phyloP scores from a whole-genome alignment of 2,329 filamentous ascomycete species.

The Knoxdaviesia capensis region DNA sequence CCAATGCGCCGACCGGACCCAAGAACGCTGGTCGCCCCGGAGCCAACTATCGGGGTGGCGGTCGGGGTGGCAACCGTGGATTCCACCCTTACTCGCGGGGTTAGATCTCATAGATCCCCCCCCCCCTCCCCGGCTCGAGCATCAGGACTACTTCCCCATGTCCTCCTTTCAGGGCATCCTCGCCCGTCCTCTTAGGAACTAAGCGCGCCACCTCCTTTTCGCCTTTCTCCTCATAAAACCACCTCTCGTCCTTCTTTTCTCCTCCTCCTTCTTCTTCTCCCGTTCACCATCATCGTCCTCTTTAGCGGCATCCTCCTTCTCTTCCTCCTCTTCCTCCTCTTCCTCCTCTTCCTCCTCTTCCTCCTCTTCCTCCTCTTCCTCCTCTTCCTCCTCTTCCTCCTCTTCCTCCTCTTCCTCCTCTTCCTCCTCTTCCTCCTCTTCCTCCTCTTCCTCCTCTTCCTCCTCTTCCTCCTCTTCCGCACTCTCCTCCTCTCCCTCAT shows the following conservation, averaged over 20 bases:
- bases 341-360: not conserved
- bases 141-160: too few species aligned
- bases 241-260: too few species aligned
- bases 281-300: too few species aligned
- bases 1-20: constrained; percentile 68
- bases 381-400: not conserved
- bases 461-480: not conserved
- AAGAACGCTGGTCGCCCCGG: constrained; percentile 87
- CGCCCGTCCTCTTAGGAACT: too few species aligned
- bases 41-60: constrained; percentile 83
- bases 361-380: not conserved
- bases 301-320: not conserved
- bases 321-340: not conserved
- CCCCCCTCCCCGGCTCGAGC: too few species aligned
- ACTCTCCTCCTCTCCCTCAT: too few species aligned
- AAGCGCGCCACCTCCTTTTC: too few species aligned
- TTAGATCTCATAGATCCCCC: too few species aligned
- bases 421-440: not conserved
- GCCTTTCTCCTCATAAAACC: too few species aligned
- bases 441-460: not conserved
- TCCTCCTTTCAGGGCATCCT: too few species aligned
- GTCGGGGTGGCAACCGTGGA: constrained; percentile 52
- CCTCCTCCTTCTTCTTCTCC: too few species aligned
- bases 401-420: not conserved
- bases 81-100: constrained; percentile 53